These are phyloP conservation scores for Funneliformis mosseae DNA, from an alignment of 192 early-diverging fungal species.

Conservation along the genomic window DNA sequence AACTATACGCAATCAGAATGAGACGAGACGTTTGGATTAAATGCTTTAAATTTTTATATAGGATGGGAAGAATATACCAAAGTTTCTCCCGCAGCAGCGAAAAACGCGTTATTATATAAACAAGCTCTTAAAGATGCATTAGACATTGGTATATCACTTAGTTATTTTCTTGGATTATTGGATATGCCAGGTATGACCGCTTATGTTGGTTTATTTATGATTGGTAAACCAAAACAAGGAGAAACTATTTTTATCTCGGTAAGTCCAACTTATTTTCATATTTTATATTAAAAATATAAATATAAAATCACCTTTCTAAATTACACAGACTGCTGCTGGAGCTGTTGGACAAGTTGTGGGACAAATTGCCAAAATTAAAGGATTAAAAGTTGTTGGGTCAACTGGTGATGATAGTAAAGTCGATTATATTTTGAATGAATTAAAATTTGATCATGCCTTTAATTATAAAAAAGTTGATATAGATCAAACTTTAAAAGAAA, in stretches of 20 bases:
- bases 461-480: conserved; percentile 78
- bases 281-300: background rate
- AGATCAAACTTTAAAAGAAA: conserved; percentile 55
- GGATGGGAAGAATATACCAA: conserved; percentile 44
- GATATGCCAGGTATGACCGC: conserved; percentile 71
- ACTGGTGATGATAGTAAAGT: conserved; percentile 81
- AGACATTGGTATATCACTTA: conserved; percentile 33
- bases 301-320: background rate
- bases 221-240: conserved; percentile 78
- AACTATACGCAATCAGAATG: background rate
- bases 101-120: conserved; percentile 66
- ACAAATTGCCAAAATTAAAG: conserved; percentile 75
- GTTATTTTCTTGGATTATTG: conserved; percentile 38
- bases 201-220: conserved; percentile 51
- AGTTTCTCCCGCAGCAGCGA: conserved; percentile 52
- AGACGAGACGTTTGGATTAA: conserved; percentile 44
- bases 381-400: conserved; percentile 72
- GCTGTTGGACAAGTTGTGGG: conserved; percentile 77
- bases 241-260: conserved; percentile 82
- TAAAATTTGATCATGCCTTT: conserved; percentile 78
- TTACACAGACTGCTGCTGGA: conserved; percentile 69
- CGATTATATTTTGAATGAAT: conserved; percentile 56
- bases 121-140: conserved; percentile 42
- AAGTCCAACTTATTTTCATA: background rate
- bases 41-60: background rate